Evolutionary conservation across 176 grass and related monocot species (phyloP).

Genomic region (Avena atlantica): DNA sequence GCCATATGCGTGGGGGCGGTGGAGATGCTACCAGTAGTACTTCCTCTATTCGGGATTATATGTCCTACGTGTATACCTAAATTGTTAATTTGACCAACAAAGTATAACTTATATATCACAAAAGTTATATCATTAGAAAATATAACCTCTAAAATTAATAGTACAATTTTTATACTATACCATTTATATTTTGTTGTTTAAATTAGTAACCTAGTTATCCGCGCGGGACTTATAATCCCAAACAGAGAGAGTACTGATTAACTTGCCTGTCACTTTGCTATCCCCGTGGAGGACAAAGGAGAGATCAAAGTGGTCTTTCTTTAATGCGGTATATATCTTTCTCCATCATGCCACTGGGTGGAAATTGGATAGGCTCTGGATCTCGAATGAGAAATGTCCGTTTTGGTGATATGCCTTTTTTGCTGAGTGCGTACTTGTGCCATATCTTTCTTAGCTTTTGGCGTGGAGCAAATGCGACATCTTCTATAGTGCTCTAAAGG

Average conservation of each 20-base stretch:
- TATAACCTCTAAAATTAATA: too few relatives aligned
- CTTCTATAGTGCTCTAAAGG: neutral
- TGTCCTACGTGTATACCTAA: too few relatives aligned
- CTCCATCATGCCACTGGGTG: neutral
- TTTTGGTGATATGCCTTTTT: neutral
- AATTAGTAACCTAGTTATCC: too few relatives aligned
- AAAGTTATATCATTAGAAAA: too few relatives aligned
- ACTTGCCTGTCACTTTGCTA: neutral
- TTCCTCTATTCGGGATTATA: too few relatives aligned
- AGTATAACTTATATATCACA: too few relatives aligned
- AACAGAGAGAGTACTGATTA: neutral
- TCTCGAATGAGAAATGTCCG: neutral
- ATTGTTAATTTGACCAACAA: too few relatives aligned
- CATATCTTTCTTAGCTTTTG: conserved; percentile 8
- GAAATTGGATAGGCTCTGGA: neutral
- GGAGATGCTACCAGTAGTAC: too few relatives aligned
- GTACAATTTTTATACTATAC: too few relatives aligned
- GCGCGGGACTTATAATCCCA: too few relatives aligned
- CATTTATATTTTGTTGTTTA: too few relatives aligned
- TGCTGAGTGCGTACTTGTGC: neutral
- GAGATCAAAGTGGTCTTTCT: conserved; percentile 27
- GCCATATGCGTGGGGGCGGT: too few relatives aligned
- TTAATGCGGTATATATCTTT: conserved; percentile 1
- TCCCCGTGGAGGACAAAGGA: neutral
- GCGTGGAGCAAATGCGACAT: neutral